phyloP scores from a whole-genome alignment of 108 stramenopile species.

The Cylindrotheca closterium region DNA sequence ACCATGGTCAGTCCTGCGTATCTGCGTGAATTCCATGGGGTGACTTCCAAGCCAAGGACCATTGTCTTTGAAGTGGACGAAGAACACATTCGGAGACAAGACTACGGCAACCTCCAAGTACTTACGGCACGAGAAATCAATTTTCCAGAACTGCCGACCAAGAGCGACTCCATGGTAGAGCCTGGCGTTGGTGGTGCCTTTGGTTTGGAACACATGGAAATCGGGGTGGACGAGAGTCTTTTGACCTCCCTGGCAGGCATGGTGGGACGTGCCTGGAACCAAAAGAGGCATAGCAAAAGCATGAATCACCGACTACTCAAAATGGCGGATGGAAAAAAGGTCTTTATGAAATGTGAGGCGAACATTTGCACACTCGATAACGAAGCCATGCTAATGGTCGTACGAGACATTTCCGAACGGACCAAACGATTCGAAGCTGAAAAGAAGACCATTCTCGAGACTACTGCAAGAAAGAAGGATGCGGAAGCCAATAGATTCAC shows the following conservation, averaged over 20 bases:
- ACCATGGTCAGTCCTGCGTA: conserved; percentile 1
- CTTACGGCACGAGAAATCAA: background rate
- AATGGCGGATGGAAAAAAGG: background rate
- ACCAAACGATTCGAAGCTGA: conserved; percentile 51
- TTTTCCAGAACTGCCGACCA: background rate
- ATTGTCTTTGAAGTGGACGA: background rate
- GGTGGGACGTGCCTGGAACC: background rate
- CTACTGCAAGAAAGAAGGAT: conserved; percentile 52
- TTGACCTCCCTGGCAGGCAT: background rate
- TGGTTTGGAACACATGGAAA: background rate
- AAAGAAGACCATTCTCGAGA: conserved; percentile 19
- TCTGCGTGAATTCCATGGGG: background rate
- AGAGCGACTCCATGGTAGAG: background rate
- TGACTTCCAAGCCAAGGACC: background rate
- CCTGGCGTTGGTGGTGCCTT: background rate
- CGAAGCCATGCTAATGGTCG: conserved; percentile 41
- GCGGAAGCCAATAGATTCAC: conserved; percentile 71
- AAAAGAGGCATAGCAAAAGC: background rate
- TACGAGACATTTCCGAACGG: conserved; percentile 71
- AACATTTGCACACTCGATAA: background rate
- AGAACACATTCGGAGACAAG: background rate
- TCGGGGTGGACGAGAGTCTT: background rate
- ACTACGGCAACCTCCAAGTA: background rate
- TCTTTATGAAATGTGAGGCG: background rate
- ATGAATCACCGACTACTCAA: background rate